These are phyloP conservation scores for Nannochloris sp. DNA, from an alignment of 139 green algal species.

Conservation along the genomic window DNA sequence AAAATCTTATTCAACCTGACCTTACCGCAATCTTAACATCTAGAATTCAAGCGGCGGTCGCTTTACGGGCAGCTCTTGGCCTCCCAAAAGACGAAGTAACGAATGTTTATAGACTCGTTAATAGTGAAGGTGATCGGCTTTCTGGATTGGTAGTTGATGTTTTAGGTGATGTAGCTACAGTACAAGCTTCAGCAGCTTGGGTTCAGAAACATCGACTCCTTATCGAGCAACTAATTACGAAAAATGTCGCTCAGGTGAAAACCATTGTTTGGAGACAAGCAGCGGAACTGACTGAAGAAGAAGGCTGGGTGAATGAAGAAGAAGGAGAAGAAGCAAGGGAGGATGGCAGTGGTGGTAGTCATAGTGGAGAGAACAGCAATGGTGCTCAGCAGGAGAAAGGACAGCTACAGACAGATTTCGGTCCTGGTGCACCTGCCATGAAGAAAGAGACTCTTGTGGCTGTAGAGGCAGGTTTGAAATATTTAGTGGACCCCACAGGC, in stretches of 20 bases:
- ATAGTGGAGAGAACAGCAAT: conserved; percentile 1
- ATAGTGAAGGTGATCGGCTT: conserved; percentile 80
- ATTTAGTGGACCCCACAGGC: conserved; percentile 24
- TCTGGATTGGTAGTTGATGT: conserved; percentile 57
- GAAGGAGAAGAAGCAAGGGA: neutral
- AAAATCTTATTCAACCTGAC: neutral
- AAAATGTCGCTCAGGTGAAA: neutral
- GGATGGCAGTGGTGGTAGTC: neutral
- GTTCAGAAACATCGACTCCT: conserved; percentile 25
- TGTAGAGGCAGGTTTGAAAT: conserved; percentile 42
- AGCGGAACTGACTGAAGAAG: conserved; percentile 51
- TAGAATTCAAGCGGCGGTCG: conserved; percentile 26
- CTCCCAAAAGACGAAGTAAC: conserved; percentile 26
- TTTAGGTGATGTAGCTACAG: conserved; percentile 20
- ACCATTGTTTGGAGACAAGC: conserved; percentile 52
- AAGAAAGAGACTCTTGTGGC: conserved; percentile 42
- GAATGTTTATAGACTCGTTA: conserved; percentile 60
- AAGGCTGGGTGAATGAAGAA: conserved; percentile 35
- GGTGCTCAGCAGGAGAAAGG: neutral
- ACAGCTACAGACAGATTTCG: conserved; percentile 18
- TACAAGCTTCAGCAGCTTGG: conserved; percentile 41
- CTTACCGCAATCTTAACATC: neutral
- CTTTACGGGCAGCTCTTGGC: conserved; percentile 36
- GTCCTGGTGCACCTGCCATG: conserved; percentile 34
- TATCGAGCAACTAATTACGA: conserved; percentile 9